These are phyloP conservation scores for Actinomortierella wolfii DNA, from an alignment of 371 early-diverging fungal genomes.

Conservation along the genomic window DNA sequence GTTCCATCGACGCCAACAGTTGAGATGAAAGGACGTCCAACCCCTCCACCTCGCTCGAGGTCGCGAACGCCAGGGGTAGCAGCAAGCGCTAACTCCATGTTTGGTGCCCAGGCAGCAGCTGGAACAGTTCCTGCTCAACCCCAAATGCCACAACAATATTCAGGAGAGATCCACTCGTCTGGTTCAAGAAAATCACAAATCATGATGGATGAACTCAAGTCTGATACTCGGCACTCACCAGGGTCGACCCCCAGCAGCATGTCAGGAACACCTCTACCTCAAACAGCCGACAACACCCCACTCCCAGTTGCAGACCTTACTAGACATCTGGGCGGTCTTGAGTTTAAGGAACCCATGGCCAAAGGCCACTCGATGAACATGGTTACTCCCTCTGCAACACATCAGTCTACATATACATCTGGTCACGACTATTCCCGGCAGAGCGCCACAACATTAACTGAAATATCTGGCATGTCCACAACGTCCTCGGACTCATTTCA, in stretches of 20 bases:
- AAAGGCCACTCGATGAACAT: slow-evolving; percentile 4
- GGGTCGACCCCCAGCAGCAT: slow-evolving; percentile 24
- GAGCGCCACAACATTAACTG: too few species aligned
- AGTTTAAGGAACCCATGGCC: slow-evolving; percentile 24
- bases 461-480: background rate
- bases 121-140: slow-evolving; percentile 14
- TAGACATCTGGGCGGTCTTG: slow-evolving; percentile 32
- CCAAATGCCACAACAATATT: slow-evolving; percentile 23
- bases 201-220: slow-evolving; percentile 15
- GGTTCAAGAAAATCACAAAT: slow-evolving; percentile 12
- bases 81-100: background rate
- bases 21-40: slow-evolving; percentile 13
- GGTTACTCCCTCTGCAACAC: slow-evolving; percentile 6
- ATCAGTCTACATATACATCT: too few species aligned
- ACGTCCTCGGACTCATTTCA: too few species aligned
- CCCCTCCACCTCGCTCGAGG: slow-evolving; percentile 22
- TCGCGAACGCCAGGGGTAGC: slow-evolving; percentile 30
- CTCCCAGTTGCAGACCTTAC: slow-evolving; percentile 40
- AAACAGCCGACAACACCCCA: slow-evolving; percentile 11
- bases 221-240: slow-evolving; percentile 13
- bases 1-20: slow-evolving; percentile 19
- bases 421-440: too few species aligned
- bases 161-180: slow-evolving; percentile 22
- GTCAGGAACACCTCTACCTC: slow-evolving; percentile 13
- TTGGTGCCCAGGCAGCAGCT: background rate